Conservation (phyloP, 148 eudicot genomes). For the Heliamphora exappendiculata region DNA sequence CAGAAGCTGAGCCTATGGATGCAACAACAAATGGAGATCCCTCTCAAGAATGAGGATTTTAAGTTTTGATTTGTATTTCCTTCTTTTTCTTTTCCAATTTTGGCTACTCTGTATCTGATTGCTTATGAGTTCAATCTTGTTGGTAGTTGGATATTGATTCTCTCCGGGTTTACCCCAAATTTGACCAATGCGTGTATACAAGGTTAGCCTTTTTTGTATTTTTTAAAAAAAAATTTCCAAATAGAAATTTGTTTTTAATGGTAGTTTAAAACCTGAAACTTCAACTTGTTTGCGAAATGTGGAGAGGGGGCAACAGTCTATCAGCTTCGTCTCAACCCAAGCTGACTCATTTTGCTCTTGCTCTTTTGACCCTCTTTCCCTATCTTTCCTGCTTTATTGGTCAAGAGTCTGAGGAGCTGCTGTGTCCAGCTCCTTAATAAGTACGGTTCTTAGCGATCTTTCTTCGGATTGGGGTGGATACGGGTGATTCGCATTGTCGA, state of each 20-base stretch:
- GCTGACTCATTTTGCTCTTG: too few species aligned
- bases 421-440: too few species aligned
- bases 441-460: too few species aligned
- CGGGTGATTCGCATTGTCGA: too few species aligned
- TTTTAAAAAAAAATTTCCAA: not conserved
- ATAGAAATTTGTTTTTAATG: not conserved
- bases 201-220: not conserved
- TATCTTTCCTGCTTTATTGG: too few species aligned
- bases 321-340: too few species aligned
- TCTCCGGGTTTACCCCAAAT: not conserved
- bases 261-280: not conserved
- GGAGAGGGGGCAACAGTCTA: not conserved
- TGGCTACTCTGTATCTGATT: constrained; percentile 26
- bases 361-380: too few species aligned
- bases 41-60: constrained; percentile 4
- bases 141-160: constrained; percentile 12
- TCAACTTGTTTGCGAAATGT: not conserved
- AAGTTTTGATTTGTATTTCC: not conserved
- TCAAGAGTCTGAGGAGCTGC: too few species aligned
- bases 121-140: constrained; percentile 8
- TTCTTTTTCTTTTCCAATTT: constrained; percentile 19
- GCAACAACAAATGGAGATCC: constrained; percentile 27
- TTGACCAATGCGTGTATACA: not conserved
- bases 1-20: constrained; percentile 39
- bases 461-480: too few species aligned